These are phyloP conservation scores for Oligophagozyma castellii DNA, from an alignment of 1,139 yeast species.

Conservation along the genomic window DNA sequence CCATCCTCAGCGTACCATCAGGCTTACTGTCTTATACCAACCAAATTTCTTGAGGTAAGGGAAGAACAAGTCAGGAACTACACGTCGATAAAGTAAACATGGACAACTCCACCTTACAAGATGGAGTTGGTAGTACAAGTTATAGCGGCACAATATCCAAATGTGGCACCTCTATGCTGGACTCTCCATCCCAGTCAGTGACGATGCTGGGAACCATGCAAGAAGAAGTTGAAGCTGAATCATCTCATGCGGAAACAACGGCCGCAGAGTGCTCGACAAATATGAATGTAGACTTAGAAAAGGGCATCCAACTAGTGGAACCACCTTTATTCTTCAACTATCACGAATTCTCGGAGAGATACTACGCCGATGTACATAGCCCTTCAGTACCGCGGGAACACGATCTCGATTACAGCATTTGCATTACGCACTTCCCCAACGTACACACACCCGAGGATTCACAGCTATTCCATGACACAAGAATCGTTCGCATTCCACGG, in stretches of 20 bases:
- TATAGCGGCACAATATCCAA: slow-evolving; percentile 7
- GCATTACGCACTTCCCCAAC: slow-evolving; percentile 57
- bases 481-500: slow-evolving; percentile 56
- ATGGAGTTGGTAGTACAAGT: slow-evolving; percentile 6
- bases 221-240: not conserved
- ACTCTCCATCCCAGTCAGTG: not conserved
- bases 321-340: slow-evolving; percentile 44
- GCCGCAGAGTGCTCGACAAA: not conserved
- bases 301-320: slow-evolving; percentile 1
- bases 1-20: no score
- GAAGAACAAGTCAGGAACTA: slow-evolving; percentile 2
- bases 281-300: slow-evolving; percentile 2
- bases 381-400: slow-evolving; percentile 11
- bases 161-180: slow-evolving; percentile 1
- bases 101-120: slow-evolving; percentile 4
- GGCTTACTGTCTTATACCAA: no score
- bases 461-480: slow-evolving; percentile 26
- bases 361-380: slow-evolving; percentile 21
- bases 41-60: no score
- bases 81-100: not conserved
- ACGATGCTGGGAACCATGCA: slow-evolving; percentile 1
- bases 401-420: slow-evolving; percentile 26
- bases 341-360: slow-evolving; percentile 40
- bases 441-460: slow-evolving; percentile 28
- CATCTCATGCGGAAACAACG: not conserved